Evolutionary conservation across 2,329 filamentous ascomycete species (phyloP), one percentile per base, ranked within the genome.

Genomic region (Colletotrichum abscissum): DNA sequence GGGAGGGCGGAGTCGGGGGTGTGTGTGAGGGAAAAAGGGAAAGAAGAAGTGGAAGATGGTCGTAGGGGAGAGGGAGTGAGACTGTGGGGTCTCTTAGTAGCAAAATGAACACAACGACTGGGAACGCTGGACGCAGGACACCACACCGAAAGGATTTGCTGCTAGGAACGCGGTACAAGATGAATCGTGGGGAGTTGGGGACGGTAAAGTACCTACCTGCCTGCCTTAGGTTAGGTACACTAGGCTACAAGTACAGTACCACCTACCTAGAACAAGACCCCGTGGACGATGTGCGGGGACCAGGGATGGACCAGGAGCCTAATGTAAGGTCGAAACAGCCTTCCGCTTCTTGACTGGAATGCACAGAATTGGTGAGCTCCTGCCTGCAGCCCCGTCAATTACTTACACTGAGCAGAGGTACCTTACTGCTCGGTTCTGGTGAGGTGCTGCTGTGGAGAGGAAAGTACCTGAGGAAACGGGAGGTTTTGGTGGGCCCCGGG

Each of bases 11-110:
- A 42, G 57, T 60, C 57, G 49, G 55, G 63, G 49, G 30, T 38
- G 49, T 67, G 68, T 72, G 63, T 68, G 69, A 72, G 72, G 72
- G 69, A 68, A 68, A 74, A 74, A 68, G 63, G 54, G 33, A 63
- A 30, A 63, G 69, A 72, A 72, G 72, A 68, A 16, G 58, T n/a
- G 63, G 58, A 63, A 74, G 63, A 46, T 57, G 58, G 69, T 56
- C 33, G 52, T 67, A 59, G 56, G 68, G 62, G 68, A 46, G 30
- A 49, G 63, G 54, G 22, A 74, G 69, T 63, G 63, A 67, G 72
- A 73, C 22, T 68, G 72, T 74, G 69, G 72, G 59, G 72, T 72
- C 28, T n/a, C 62, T 59, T 67, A 59, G 35, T 59, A 62, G 58
- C 54, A 63, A 70, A 56, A 49, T 30, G 35, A 28, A 22, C 35